These are phyloP conservation scores for Stachybotrys echinatus DNA, from an alignment of 2,329 filamentous ascomycete species.

Conservation along the genomic window DNA sequence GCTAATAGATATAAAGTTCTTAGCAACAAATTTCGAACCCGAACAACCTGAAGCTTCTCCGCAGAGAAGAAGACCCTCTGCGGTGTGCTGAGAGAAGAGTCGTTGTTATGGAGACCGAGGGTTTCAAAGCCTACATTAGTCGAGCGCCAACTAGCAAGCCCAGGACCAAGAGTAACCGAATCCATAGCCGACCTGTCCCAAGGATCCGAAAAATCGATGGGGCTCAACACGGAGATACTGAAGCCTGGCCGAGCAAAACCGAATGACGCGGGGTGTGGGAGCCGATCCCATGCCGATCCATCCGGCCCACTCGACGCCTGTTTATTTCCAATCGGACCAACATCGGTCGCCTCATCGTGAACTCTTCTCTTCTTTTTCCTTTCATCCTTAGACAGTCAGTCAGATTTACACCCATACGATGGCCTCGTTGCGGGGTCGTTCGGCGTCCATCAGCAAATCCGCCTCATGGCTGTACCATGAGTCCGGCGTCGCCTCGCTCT, in stretches of 20 bases:
- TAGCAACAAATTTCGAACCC: too few relatives aligned
- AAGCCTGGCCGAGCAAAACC: neutral
- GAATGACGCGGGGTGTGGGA: neutral
- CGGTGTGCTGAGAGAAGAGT: too few relatives aligned
- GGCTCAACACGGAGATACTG: neutral
- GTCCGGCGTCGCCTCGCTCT: slow-evolving; percentile 43
- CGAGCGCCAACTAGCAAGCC: too few relatives aligned
- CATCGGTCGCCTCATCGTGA: neutral
- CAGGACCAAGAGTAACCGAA: neutral
- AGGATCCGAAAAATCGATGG: neutral
- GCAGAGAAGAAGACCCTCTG: too few relatives aligned
- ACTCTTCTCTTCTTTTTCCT: neutral
- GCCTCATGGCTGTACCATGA: slow-evolving; percentile 31
- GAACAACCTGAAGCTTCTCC: too few relatives aligned
- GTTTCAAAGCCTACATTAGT: too few relatives aligned
- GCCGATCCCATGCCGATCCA: neutral
- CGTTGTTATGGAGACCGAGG: too few relatives aligned
- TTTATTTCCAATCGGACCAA: neutral
- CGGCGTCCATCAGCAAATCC: neutral
- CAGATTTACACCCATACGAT: neutral
- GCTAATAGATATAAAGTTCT: too few relatives aligned
- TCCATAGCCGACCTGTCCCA: neutral
- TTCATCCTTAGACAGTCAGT: neutral
- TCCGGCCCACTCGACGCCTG: neutral
- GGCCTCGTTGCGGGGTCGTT: neutral